Base-by-base conservation (phyloP, 2,329 filamentous ascomycete species). In the Tolypocladium endophyticum region DNA sequence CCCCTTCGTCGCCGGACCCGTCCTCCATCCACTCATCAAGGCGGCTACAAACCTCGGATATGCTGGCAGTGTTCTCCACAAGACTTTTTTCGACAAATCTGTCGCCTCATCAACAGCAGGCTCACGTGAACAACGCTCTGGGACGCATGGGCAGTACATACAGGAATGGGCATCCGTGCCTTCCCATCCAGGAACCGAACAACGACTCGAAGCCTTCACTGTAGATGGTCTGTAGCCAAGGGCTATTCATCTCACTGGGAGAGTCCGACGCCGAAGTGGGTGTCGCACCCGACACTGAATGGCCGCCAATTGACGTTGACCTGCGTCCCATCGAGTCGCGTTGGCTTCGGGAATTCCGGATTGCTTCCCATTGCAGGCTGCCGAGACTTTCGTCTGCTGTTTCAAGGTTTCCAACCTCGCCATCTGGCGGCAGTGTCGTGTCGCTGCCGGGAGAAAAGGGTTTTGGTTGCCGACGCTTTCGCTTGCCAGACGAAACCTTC, bases 171-270 rank as follows among this genome's bases (percentile, higher is more conserved):
- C 73, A 76, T 58, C 74, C 72, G 55, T 76, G 72, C 60, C 70
- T 70, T 0, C 75, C 74, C 65, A 77, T 69, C 74, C 73, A 77
- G 0, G 73, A 76, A 1, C 74, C 75, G 63, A 77, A 76, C 0
- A 76, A 68, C 3, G 69, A 67, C 55, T 76, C 73, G 43, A 76
- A 77, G 0, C 71, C 71, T 50, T 66, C 64, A 36, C 67, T 63
- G 60, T 74, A 76, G 12, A 76, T 68, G 11, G 57, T 61, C 16
- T 65, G 64, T 3, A 72, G 63, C 67, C 68, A 71, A 43, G 57
- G 56, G 1, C 50, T 62, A 52, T 69, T 68, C 0, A 55, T 11
- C 1, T 61, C 28, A 28, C 28, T 18, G 20, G 11, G 18, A 35
- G 30, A 20, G 1, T 53, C 50, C 28, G 18, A 53, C 28, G 11